Evolutionary conservation across 2,329 filamentous ascomycete species (phyloP), one percentile per base, ranked within the genome.

Genomic region (Cryphonectria japonica): DNA sequence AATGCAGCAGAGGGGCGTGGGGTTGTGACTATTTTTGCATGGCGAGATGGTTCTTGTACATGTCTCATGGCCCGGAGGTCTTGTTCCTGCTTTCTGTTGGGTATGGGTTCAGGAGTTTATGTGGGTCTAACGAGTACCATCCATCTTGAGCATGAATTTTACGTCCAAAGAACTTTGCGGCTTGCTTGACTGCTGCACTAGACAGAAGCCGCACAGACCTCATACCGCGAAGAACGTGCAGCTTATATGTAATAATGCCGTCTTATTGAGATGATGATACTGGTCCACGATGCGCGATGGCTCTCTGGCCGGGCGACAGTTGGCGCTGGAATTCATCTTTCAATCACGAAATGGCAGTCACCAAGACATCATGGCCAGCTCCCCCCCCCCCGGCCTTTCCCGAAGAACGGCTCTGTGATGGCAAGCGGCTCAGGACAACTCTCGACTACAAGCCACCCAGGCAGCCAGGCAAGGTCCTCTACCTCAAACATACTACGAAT

Each of bases 21-120:
- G 34, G 32, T 34, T 29, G 9, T 39, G 19, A 26, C 16, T 34
- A 26, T 62, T 34, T 41, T 22, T 41, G 60, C 60, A 62, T 39
- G 60, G 34, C 26, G 34, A 16, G 37, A 39, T 26, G 60, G 19
- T 54, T 39, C 19, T 37, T 37, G 29, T 26, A 13, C 13, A 54
- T 34, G 64, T 22, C n/a, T 66, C 32, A 41, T 57, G 64, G 64
- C n/a, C 22, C 61, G 26, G 2, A 64, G n/a, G 39, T 34, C 39
- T 29, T 7, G 43, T 37, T 54, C 16, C 11, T 54, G 19, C 32
- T 39, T 37, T 50, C 22, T 29, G 39, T 66, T 19, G 34, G 64
- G 32, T 37, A 54, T 34, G 64, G 34, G 32, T 66, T 14, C 6
- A 19, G 64, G 29, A 39, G 46, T 32, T 37, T 46, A 54, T 50